Conservation (phyloP, 371 early-diverging fungal species). For the Cokeromyces recurvatus region DNA sequence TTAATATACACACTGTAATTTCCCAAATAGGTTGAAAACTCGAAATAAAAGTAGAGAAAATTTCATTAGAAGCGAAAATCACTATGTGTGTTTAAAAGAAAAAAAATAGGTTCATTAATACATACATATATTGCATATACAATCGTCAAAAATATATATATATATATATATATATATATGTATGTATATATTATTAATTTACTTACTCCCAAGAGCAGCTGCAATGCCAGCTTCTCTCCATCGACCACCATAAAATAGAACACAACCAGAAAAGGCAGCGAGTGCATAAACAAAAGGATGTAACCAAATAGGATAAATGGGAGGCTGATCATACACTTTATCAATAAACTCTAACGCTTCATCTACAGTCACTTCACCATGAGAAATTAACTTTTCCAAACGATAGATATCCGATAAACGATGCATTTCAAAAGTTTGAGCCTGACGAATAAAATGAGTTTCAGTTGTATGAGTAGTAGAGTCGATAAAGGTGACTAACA, state of each 20-base stretch:
- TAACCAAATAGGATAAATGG: conserved; percentile 45
- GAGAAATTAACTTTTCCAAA: conserved; percentile 41
- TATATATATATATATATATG: no score
- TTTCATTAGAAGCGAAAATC: conserved; percentile 39
- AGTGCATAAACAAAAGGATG: conserved; percentile 45
- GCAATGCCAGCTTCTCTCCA: conserved; percentile 41
- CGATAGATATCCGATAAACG: conserved; percentile 57
- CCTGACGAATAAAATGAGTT: conserved; percentile 63
- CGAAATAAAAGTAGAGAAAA: conserved; percentile 25
- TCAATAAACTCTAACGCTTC: conserved; percentile 50
- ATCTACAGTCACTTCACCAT: conserved; percentile 50
- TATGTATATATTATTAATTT: no score
- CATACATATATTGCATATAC: neutral
- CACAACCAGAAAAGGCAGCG: conserved; percentile 44
- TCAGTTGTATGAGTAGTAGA: conserved; percentile 70
- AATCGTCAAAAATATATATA: no score
- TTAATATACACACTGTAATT: conserved; percentile 63
- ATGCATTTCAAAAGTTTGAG: conserved; percentile 67
- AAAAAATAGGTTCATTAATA: neutral
- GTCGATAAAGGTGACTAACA: conserved; percentile 71
- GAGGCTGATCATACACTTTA: conserved; percentile 30
- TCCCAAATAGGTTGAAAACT: conserved; percentile 59
- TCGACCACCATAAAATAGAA: conserved; percentile 38
- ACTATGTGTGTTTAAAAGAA: conserved; percentile 13
- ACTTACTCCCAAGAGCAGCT: conserved; percentile 41